Evolutionary conservation across 176 grass and related monocot species (phyloP).

Genomic region (Avena eriantha): DNA sequence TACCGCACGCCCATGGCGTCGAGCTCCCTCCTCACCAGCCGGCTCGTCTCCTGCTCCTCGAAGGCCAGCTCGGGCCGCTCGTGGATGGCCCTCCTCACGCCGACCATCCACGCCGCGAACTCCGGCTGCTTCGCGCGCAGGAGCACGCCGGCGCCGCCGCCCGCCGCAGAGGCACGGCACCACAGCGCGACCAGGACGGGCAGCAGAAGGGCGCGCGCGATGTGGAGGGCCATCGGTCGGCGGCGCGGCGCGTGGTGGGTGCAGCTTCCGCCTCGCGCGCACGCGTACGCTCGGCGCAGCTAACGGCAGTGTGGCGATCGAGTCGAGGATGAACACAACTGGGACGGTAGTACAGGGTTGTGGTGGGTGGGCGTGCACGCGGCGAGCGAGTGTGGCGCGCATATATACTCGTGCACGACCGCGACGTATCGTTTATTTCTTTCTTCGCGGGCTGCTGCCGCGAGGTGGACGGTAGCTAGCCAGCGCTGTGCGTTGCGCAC

Average conservation of each 20-base stretch:
- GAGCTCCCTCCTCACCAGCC: conserved; percentile 59
- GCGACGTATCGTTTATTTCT: conserved; percentile 17
- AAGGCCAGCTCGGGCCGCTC: conserved; percentile 71
- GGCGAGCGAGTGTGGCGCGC: neutral
- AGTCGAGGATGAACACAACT: neutral
- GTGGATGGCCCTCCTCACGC: conserved; percentile 65
- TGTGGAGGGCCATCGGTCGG: neutral
- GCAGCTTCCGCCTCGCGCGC: too few relatives aligned
- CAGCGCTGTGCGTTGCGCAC: conserved; percentile 8
- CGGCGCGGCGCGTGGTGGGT: neutral
- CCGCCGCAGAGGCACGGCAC: neutral
- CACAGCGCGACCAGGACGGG: neutral
- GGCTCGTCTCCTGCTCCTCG: conserved; percentile 73
- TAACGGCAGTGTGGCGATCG: neutral
- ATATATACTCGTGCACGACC: conserved; percentile 34
- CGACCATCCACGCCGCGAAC: conserved; percentile 65
- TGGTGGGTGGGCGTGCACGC: neutral
- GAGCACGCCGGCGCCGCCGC: conserved; percentile 13
- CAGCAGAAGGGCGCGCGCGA: neutral
- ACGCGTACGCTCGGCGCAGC: neutral
- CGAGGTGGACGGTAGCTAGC: neutral
- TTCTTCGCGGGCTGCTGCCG: neutral
- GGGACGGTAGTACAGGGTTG: neutral
- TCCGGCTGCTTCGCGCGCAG: conserved; percentile 43
- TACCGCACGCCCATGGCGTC: conserved; percentile 58